phyloP scores from a whole-genome alignment of 331 rosid genomes.

The Malus hybrid region DNA sequence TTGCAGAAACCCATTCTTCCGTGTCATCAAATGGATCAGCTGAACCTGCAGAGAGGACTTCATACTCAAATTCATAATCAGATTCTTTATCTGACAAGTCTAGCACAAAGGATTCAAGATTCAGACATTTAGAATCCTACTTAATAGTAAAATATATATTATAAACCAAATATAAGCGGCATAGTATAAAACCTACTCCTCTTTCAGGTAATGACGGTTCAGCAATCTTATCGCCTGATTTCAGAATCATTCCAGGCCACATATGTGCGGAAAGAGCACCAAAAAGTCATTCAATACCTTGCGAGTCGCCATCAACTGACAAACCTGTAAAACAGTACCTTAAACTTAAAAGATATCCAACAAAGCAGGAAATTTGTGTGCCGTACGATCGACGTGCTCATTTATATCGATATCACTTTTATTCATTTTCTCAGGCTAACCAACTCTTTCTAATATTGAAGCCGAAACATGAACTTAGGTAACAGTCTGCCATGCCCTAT shows the following conservation, averaged over 20 bases:
- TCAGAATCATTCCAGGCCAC: slow-evolving; percentile 94
- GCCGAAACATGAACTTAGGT: not conserved
- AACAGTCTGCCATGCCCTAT: not conserved
- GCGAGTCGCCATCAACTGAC: slow-evolving; percentile 74
- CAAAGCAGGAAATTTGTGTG: not conserved
- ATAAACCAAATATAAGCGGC: not conserved
- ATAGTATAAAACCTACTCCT: slow-evolving; percentile 34
- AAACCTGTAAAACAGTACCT: slow-evolving; percentile 29
- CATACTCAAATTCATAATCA: no score
- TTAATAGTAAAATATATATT: not conserved
- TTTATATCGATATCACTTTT: not conserved
- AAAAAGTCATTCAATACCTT: slow-evolving; percentile 77
- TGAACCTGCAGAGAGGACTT: no score
- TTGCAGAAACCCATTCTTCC: no score
- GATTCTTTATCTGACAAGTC: no score
- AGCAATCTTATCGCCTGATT: slow-evolving; percentile 64
- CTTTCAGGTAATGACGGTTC: slow-evolving; percentile 39
- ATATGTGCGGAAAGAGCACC: slow-evolving; percentile 91
- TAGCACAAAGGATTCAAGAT: not conserved
- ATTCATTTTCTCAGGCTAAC: slow-evolving; percentile 4
- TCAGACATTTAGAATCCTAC: slow-evolving; percentile 4
- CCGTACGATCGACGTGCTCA: no score
- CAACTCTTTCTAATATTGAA: not conserved
- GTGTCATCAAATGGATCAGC: no score
- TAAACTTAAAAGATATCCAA: not conserved